phyloP scores from a whole-genome alignment of 257 asterid genomes.

The Solanum rostratum region DNA sequence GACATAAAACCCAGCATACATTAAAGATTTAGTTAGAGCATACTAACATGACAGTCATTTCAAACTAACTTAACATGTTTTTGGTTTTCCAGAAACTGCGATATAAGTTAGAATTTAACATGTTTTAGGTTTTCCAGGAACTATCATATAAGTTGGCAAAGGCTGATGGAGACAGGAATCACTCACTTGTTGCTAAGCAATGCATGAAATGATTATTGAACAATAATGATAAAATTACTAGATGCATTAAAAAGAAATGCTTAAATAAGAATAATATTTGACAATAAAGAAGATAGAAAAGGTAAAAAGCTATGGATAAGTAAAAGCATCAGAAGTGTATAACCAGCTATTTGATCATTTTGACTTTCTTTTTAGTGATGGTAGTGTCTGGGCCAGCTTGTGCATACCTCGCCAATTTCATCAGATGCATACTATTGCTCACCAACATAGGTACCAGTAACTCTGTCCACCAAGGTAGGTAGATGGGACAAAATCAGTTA shows the following conservation, averaged over 20 bases:
- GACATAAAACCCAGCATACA: neutral
- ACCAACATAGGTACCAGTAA: neutral
- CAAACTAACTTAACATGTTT: neutral
- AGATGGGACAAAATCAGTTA: neutral
- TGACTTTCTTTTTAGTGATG: neutral
- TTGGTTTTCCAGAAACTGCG: neutral
- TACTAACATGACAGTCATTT: neutral
- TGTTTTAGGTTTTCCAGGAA: neutral
- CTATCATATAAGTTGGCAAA: neutral
- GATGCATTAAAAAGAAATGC: neutral
- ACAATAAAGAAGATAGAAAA: neutral
- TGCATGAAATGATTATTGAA: neutral
- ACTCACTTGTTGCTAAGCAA: neutral
- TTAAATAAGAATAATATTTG: neutral
- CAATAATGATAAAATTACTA: neutral
- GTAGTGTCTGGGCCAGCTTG: neutral
- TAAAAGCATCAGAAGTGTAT: neutral
- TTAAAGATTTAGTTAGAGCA: neutral
- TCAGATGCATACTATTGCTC: neutral
- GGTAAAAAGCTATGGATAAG: neutral
- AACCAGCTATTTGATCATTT: neutral
- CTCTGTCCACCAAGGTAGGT: neutral
- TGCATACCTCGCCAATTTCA: neutral
- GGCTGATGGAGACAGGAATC: neutral
- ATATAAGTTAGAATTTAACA: neutral